Evolutionary conservation across 306 rosid species (phyloP).

Genomic region (Casuarina equisetifolia): DNA sequence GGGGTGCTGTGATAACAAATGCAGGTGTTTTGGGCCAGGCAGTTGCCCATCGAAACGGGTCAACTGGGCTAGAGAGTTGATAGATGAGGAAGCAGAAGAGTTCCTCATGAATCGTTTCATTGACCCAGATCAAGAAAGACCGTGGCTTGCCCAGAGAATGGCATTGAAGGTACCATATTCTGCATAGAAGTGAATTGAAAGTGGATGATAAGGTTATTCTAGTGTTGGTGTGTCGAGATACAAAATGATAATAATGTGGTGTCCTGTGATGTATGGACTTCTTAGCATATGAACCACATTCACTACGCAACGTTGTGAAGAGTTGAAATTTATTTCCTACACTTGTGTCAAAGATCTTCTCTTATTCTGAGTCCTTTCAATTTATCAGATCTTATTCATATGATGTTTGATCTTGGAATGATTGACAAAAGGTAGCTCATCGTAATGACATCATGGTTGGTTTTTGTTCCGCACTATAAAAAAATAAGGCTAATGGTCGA

Average conservation of each 20-base stretch:
- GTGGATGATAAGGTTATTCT: neutral
- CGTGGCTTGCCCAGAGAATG: conserved; percentile 91
- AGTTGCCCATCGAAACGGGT: conserved; percentile 60
- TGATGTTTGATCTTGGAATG: too few species aligned
- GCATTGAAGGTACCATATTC: conserved; percentile 68
- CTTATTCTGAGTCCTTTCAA: too few species aligned
- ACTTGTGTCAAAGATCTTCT: too few species aligned
- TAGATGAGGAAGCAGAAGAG: conserved; percentile 64
- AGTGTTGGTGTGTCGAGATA: neutral
- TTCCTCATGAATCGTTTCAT: conserved; percentile 66
- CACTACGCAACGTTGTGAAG: too few species aligned
- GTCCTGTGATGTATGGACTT: neutral
- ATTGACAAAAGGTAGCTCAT: too few species aligned
- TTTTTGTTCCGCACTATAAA: too few species aligned
- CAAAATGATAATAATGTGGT: too few species aligned
- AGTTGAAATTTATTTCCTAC: too few species aligned
- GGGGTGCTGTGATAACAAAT: conserved; percentile 20
- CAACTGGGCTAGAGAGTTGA: conserved; percentile 63
- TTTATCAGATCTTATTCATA: too few species aligned
- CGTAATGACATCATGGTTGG: too few species aligned
- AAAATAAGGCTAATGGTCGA: too few species aligned
- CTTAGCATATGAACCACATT: neutral
- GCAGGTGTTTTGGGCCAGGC: conserved; percentile 82
- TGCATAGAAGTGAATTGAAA: conserved; percentile 40
- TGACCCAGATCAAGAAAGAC: conserved; percentile 64